Evolutionary conservation across 1,139 yeast genomes (phyloP).

Genomic region (Geotrichum siamense): DNA sequence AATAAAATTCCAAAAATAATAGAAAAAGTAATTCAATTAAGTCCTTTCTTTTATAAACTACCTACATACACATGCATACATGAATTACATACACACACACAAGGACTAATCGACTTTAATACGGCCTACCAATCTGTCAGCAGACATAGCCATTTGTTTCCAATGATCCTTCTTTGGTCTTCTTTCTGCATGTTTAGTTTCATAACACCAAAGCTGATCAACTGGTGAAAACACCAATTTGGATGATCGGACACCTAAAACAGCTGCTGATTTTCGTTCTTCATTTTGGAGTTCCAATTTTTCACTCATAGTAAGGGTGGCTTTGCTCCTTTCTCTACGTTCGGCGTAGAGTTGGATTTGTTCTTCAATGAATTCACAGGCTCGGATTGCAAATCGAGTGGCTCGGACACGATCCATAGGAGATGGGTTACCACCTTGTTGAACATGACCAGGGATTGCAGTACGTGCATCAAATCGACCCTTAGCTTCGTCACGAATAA

Average conservation of each 20-base stretch:
- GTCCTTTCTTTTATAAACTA: no score
- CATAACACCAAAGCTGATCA: constrained; percentile 71
- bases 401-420: constrained; percentile 93
- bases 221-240: constrained; percentile 69
- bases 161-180: constrained; percentile 88
- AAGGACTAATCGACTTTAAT: constrained; percentile 24
- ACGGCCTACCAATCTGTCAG: constrained; percentile 83
- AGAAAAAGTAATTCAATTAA: no score
- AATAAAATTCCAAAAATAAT: no score
- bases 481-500: constrained; percentile 68
- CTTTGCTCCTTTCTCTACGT: background rate
- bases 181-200: constrained; percentile 71
- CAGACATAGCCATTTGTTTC: constrained; percentile 64
- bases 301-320: background rate
- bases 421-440: constrained; percentile 95
- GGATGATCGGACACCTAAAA: constrained; percentile 76
- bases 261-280: constrained; percentile 62
- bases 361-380: constrained; percentile 74
- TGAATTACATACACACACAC: no score
- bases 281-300: constrained; percentile 18
- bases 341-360: constrained; percentile 13
- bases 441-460: constrained; percentile 97
- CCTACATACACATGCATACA: no score
- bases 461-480: constrained; percentile 85
- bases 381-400: constrained; percentile 80